phyloP scores from a whole-genome alignment of 1,284 basidiomycete species.

The Porogramme epimiltina region DNA sequence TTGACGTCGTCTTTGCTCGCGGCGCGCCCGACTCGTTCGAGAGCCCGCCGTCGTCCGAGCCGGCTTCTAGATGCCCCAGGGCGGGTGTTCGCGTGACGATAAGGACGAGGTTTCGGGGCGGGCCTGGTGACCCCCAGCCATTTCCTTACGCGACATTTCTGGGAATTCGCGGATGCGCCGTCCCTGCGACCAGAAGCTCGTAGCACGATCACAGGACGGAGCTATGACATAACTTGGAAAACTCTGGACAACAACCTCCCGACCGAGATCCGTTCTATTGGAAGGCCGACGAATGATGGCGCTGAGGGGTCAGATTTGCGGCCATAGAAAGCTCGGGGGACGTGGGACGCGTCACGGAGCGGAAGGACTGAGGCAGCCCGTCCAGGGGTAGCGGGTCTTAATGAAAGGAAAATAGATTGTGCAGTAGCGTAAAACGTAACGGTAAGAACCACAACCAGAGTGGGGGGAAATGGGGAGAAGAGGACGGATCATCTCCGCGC shows the following conservation, averaged over 20 bases:
- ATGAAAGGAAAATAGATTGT: neutral
- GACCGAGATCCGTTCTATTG: slow-evolving; percentile 7
- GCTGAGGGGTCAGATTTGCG: no score
- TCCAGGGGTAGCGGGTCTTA: neutral
- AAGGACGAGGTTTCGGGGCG: slow-evolving; percentile 9
- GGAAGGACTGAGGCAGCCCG: no score
- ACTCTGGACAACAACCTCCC: slow-evolving; percentile 1
- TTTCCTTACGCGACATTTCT: slow-evolving; percentile 7
- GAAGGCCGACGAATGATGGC: neutral
- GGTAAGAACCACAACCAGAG: no score
- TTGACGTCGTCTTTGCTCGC: slow-evolving; percentile 1
- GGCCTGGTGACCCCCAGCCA: slow-evolving; percentile 14
- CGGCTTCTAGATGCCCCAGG: neutral
- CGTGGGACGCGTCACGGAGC: no score
- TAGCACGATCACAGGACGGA: slow-evolving; percentile 20
- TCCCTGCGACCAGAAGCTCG: slow-evolving; percentile 12
- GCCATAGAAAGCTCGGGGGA: neutral
- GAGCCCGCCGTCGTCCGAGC: neutral
- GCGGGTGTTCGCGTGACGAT: slow-evolving; percentile 2
- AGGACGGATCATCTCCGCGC: no score
- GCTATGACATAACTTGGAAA: slow-evolving; percentile 18
- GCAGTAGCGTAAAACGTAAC: slow-evolving; percentile 2
- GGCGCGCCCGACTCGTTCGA: neutral
- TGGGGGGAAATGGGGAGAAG: no score
- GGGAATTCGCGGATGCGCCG: slow-evolving; percentile 5